phyloP scores from a whole-genome alignment of 2,329 filamentous ascomycete species.

The Lasiodiplodia citricola region DNA sequence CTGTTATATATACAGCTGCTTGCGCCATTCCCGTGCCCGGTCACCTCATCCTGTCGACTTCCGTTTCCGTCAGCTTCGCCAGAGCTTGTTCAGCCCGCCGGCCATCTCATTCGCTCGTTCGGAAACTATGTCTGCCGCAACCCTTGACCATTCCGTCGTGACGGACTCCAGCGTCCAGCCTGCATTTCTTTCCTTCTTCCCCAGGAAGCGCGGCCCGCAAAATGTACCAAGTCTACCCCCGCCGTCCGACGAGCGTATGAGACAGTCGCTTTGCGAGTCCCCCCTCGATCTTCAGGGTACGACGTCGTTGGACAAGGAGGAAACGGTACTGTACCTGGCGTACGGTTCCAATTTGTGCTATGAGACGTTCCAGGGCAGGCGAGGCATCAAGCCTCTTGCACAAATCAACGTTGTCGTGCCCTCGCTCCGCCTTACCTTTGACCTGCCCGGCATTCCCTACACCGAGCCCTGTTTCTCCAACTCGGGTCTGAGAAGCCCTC shows the following conservation, averaged over 20 bases:
- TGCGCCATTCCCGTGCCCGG: neutral
- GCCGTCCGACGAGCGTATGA: neutral
- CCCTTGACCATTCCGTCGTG: neutral
- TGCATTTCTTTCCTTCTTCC: neutral
- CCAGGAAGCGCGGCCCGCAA: neutral
- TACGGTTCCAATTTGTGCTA: slow-evolving; percentile 90
- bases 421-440: slow-evolving; percentile 77
- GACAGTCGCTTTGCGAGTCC: neutral
- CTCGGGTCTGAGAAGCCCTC: slow-evolving; percentile 63
- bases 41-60: neutral
- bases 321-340: slow-evolving; percentile 57
- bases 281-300: slow-evolving; percentile 2
- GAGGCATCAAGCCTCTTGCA: slow-evolving; percentile 81
- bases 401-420: slow-evolving; percentile 83
- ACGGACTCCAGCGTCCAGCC: neutral
- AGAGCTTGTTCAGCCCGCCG: neutral
- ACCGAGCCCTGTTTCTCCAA: slow-evolving; percentile 92
- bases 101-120: slow-evolving; percentile 1
- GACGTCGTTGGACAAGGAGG: slow-evolving; percentile 11
- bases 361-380: slow-evolving; percentile 76
- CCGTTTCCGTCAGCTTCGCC: neutral
- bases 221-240: neutral
- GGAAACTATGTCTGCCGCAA: neutral
- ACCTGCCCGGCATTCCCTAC: slow-evolving; percentile 85
- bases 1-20: neutral